These are phyloP conservation scores for Teunomyces cretensis DNA, from an alignment of 805 yeast genomes.

Conservation along the genomic window DNA sequence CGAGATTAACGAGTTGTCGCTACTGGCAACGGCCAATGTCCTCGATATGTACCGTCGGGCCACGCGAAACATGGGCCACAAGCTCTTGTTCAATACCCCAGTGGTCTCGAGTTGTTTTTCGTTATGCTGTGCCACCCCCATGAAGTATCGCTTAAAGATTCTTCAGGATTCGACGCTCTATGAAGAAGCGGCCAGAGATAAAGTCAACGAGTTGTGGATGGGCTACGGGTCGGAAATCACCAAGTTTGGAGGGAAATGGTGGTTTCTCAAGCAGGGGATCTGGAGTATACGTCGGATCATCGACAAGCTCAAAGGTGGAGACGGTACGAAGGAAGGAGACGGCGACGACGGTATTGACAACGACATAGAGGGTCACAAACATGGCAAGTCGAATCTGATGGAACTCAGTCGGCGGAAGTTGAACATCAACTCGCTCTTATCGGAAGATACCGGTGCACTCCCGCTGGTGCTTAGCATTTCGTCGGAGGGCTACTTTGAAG, in stretches of 20 bases:
- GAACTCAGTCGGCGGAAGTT: conserved; percentile 4
- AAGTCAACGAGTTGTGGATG: background rate
- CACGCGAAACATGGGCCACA: conserved; percentile 10
- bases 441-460: conserved; percentile 3
- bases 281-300: background rate
- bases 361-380: background rate
- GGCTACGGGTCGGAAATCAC: background rate
- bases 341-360: background rate
- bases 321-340: background rate
- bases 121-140: conserved; percentile 4
- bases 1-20: conserved; percentile 21
- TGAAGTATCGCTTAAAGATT: conserved; percentile 1
- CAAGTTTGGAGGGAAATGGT: conserved; percentile 4
- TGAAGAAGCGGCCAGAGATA: background rate
- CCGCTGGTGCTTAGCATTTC: conserved; percentile 8
- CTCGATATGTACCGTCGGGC: conserved; percentile 19
- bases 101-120: conserved; percentile 24
- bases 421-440: conserved; percentile 4
- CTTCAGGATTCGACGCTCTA: background rate
- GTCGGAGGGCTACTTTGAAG: background rate
- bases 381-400: background rate
- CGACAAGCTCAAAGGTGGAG: background rate
- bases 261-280: conserved; percentile 6
- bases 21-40: conserved; percentile 24
- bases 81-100: conserved; percentile 21